Evolutionary conservation across 768 basidiomycete species (phyloP), one percentile per base, ranked within the genome.

Genomic region (Kondoa subrosea): DNA sequence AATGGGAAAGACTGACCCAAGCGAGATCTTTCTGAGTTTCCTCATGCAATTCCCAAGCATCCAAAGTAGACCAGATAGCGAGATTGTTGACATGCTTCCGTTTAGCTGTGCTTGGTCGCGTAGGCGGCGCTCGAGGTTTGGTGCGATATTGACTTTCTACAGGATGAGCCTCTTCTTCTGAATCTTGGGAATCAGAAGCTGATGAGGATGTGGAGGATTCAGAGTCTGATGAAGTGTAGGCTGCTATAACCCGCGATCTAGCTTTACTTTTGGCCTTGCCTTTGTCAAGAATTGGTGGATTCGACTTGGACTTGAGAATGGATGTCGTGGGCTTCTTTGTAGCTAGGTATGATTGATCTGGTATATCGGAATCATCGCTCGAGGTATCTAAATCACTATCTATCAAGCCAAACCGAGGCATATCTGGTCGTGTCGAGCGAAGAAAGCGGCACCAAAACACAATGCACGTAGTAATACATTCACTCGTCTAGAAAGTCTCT

Each of bases 11-110:
- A 63, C 17, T 16, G 30, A 32, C 61, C 27, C 61, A 63, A 31
- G 58, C 58, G 58, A 59, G 25, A 27, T 32, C 27, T 32, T 63
- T 32, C 34, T 63, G 61, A 63, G 30, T 32, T 27, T 63, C 61
- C 25, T 63, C 26, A 12, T 27, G 61, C 12, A 50, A 8, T 21
- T 50, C 40, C 40, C 40, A 50, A 50, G 40, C 40, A 21, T 50
- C 40, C 8, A 50, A 21, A 50, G 40, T 21, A 8, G 40, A 50
- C 40, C 40, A 50, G 21, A 50, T 50, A 50, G 40, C 40, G 40
- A 50, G 40, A 50, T 21, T 50, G n/a, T n/a, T n/a, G n/a, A n/a
- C n/a, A n/a, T n/a, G n/a, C n/a, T n/a, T n/a, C n/a, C n/a, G n/a
- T n/a, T n/a, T n/a, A n/a, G n/a, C n/a, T n/a, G n/a, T n/a, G n/a